Conservation (phyloP, 257 asterid species). For the Leonotis leonurus region DNA sequence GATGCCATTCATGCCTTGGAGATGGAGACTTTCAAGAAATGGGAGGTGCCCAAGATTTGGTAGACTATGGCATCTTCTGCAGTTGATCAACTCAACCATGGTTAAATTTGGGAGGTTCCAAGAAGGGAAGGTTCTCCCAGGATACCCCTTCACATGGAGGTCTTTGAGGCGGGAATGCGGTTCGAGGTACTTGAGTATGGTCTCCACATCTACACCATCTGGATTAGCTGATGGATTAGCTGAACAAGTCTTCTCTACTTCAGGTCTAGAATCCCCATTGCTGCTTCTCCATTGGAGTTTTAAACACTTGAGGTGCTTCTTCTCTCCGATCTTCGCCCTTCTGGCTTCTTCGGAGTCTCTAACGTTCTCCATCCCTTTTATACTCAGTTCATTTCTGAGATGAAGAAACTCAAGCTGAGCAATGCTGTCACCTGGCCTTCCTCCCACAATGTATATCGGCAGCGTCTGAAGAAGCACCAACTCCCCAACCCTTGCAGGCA, state of each 20-base stretch:
- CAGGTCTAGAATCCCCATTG: conserved; percentile 1
- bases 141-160: conserved; percentile 15
- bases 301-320: conserved; percentile 13
- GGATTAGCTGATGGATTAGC: not conserved
- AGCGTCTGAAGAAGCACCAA: conserved; percentile 24
- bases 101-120: conserved; percentile 27
- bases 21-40: conserved; percentile 8
- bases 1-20: conserved; percentile 16
- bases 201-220: not conserved
- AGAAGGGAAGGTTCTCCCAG: conserved; percentile 7
- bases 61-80: conserved; percentile 19
- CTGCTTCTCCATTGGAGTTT: conserved; percentile 20
- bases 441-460: conserved; percentile 20
- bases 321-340: not conserved
- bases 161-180: conserved; percentile 17
- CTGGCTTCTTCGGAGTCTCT: conserved; percentile 4
- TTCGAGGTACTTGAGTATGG: conserved; percentile 13
- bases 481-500: conserved; percentile 9
- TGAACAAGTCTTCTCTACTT: not conserved
- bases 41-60: conserved; percentile 31
- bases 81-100: conserved; percentile 23
- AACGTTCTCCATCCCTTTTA: conserved; percentile 24
- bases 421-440: not conserved
- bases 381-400: conserved; percentile 21
- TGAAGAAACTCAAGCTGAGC: conserved; percentile 9